Evolutionary conservation across 768 basidiomycete species (phyloP).

Genomic region (Lepiota venenata): DNA sequence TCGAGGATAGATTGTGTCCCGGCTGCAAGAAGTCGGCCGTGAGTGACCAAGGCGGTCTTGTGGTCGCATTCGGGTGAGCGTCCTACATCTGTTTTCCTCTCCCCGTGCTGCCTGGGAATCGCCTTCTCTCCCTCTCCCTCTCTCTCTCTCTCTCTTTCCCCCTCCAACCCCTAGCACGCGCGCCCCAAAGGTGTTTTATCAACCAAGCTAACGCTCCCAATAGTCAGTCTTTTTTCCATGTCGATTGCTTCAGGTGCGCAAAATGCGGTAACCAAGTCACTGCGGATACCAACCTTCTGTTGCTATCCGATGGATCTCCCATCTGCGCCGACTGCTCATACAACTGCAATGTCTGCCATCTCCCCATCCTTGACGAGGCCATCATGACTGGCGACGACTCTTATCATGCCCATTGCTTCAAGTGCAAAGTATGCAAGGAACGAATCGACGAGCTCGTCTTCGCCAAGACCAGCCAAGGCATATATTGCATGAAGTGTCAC

Average conservation of each 20-base stretch:
- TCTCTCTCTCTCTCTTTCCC: neutral
- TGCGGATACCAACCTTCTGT: constrained; percentile 94
- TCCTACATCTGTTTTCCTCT: neutral
- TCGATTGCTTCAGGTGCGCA: constrained; percentile 95
- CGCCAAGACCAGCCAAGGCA: constrained; percentile 96
- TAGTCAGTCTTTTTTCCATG: constrained; percentile 93
- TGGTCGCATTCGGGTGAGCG: constrained; percentile 93
- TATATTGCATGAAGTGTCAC: constrained; percentile 98
- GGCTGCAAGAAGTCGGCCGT: constrained; percentile 82
- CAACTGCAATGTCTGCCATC: constrained; percentile 91
- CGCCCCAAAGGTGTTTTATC: neutral
- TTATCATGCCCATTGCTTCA: constrained; percentile 98
- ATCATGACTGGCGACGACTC: constrained; percentile 99
- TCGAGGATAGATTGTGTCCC: constrained; percentile 68
- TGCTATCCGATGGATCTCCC: constrained; percentile 96
- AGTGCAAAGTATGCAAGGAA: constrained; percentile 92
- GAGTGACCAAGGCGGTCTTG: constrained; percentile 78
- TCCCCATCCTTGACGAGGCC: constrained; percentile 95
- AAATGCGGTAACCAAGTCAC: constrained; percentile 92
- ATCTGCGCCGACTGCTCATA: constrained; percentile 94
- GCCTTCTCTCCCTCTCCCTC: neutral
- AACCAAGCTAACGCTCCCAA: constrained; percentile 8
- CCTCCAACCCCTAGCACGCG: neutral
- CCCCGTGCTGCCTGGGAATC: neutral
- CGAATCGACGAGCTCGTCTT: constrained; percentile 98